phyloP scores from a whole-genome alignment of 1,139 yeast species.

The Lodderomyces jiufengensis region DNA sequence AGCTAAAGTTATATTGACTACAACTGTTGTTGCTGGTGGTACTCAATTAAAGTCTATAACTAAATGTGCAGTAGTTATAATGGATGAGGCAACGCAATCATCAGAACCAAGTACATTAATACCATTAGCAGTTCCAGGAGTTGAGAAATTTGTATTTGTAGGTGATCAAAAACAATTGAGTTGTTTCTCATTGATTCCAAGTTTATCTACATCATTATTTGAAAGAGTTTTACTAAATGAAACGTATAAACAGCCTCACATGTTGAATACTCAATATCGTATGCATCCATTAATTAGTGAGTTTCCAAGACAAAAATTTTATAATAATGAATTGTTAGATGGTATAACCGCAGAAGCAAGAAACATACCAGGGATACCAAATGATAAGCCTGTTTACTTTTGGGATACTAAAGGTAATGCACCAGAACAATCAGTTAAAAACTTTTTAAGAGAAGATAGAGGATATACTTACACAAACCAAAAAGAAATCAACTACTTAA shows the following conservation, averaged over 20 bases:
- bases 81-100: constrained; percentile 64
- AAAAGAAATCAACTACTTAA: constrained; percentile 48
- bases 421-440: constrained; percentile 44
- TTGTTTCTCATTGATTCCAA: constrained; percentile 64
- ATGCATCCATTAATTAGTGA: constrained; percentile 68
- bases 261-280: constrained; percentile 71
- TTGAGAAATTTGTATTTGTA: constrained; percentile 63
- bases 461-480: constrained; percentile 55
- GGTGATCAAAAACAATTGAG: constrained; percentile 69
- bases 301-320: constrained; percentile 58
- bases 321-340: constrained; percentile 51
- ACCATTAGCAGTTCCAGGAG: constrained; percentile 66
- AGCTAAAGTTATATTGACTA: constrained; percentile 67
- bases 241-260: constrained; percentile 54
- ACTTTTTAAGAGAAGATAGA: constrained; percentile 42
- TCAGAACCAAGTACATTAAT: constrained; percentile 68
- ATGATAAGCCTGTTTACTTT: constrained; percentile 44
- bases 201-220: constrained; percentile 54
- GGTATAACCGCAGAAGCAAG: constrained; percentile 56
- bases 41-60: constrained; percentile 53
- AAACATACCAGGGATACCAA: constrained; percentile 33
- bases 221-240: constrained; percentile 58
- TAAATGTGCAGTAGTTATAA: constrained; percentile 62
- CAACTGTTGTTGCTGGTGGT: constrained; percentile 72
- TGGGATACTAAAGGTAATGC: constrained; percentile 48